Percentiles rank a stretch among this genome's conserved stretches.
Evolutionary conservation across 1,284 basidiomycete genomes (phyloP).

Genomic region (Cutaneotrichosporon cutaneum): DNA sequence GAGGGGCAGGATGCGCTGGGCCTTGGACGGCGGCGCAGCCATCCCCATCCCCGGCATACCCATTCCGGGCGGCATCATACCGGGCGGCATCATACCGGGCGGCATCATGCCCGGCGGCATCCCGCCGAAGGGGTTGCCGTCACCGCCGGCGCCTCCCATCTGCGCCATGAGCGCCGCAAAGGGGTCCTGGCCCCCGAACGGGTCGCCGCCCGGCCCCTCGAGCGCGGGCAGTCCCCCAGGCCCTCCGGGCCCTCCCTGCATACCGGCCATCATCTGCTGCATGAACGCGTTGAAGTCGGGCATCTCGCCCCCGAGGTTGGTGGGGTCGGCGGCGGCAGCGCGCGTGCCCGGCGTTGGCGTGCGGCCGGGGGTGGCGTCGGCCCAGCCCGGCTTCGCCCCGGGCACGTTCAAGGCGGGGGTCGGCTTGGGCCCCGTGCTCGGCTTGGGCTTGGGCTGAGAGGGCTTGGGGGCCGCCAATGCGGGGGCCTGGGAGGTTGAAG

Average conservation of each 20-base stretch:
- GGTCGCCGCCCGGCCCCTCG: constrained; percentile 2
- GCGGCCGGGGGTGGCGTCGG: neutral
- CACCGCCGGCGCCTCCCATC: constrained; percentile 3
- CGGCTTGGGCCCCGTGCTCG: too few species aligned
- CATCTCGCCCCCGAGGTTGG: constrained; percentile 34
- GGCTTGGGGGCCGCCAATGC: too few species aligned
- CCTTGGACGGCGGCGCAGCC: constrained; percentile 18
- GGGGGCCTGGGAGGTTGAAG: neutral
- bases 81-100: constrained; percentile 11
- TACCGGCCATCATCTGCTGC: constrained; percentile 13
- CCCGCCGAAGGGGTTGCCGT: constrained; percentile 14
- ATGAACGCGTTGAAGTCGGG: constrained; percentile 36
- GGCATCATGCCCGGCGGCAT: constrained; percentile 4
- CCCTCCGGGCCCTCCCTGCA: constrained; percentile 23
- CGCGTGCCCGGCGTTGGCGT: constrained; percentile 1
- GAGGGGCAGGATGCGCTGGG: constrained; percentile 43
- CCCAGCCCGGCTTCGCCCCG: constrained; percentile 17
- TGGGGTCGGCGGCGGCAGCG: constrained; percentile 7
- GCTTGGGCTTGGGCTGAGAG: neutral
- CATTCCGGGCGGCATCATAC: constrained; percentile 3
- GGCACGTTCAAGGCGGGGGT: too few species aligned
- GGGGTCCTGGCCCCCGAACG: constrained; percentile 19
- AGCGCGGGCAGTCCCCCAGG: constrained; percentile 14
- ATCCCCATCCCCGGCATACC: constrained; percentile 21
- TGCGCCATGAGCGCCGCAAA: constrained; percentile 12